Percentiles rank a stretch among this genome's conserved stretches.
Evolutionary conservation across 2,329 filamentous ascomycete genomes (phyloP).

Genomic region (Alternaria incomplexa): DNA sequence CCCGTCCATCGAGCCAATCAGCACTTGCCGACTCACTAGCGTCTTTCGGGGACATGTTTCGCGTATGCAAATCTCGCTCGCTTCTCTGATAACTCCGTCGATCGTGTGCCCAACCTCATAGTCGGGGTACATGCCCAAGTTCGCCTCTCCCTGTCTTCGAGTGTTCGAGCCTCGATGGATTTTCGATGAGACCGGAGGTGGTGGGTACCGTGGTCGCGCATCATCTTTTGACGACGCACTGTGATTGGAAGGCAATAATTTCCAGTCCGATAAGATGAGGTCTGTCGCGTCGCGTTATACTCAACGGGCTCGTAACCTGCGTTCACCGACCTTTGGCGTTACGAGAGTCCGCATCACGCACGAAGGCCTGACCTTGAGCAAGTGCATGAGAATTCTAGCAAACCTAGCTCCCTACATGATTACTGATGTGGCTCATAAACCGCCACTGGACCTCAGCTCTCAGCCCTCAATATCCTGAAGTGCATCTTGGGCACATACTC

Average conservation of each 20-base stretch:
- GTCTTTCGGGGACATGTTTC: neutral
- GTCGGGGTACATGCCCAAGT: neutral
- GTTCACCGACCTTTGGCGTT: neutral
- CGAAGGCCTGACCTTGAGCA: neutral
- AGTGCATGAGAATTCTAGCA: neutral
- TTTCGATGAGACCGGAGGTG: neutral
- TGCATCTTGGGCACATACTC: neutral
- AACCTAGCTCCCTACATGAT: neutral
- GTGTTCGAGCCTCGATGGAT: neutral
- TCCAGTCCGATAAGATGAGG: neutral
- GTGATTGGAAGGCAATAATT: neutral
- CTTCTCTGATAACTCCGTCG: slow-evolving; percentile 6
- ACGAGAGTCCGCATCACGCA: neutral
- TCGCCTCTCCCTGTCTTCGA: neutral
- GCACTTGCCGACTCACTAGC: neutral
- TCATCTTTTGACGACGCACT: neutral
- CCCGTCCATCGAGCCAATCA: slow-evolving; percentile 12
- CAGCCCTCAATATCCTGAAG: neutral
- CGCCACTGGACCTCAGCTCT: neutral
- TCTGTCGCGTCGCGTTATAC: neutral
- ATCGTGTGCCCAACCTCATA: slow-evolving; percentile 7
- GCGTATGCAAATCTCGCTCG: slow-evolving; percentile 11
- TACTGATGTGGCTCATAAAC: neutral
- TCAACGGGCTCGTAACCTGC: neutral
- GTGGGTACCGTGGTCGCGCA: neutral